Base-by-base conservation (phyloP, 2,329 filamentous ascomycete genomes). In the Aspergillus fumigatiaffinis region DNA sequence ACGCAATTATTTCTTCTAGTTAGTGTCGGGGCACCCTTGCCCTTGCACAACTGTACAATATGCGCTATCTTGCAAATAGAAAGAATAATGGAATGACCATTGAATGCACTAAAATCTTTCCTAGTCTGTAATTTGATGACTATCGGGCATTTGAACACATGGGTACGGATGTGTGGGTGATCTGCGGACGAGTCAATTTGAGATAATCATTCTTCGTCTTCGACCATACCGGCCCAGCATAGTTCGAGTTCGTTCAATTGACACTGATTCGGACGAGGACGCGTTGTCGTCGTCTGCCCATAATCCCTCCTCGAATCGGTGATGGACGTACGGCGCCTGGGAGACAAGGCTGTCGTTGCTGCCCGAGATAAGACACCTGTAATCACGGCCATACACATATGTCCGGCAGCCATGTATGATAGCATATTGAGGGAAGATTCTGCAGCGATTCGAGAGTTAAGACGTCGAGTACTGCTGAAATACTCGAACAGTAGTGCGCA, bases 1-100 rank as follows among this genome's bases (percentile, higher is more conserved):
- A 25, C 52, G 58, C n/a, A 52, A 59, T n/a, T 48, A 59, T 29
- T 56, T 55, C 23, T 53, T 52, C 28, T 42, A n/a, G 32, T 49
- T 21, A 12, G 49, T 25, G 49, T 12, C 21, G 4, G 49, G 21
- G 21, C 9, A 20, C 6, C 12, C 44, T 25, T 47, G 21, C 44
- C 23, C 23, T n/a, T 47, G 44, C 44, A 47, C 44, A 23, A 14
- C 6, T 23, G 23, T 53, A 50, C 28, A 51, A 53, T n/a, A 9
- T 59, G 56, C 44, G 50, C 41, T 42, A 51, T 54, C 23, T 14
- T 47, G 21, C 21, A 23, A 21, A 25, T 25, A 25, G 23, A 20
- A 60, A 41, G 55, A 44, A 41, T n/a, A 12, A 25, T 57, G 50
- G 20, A 41, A 32, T 50, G 12, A 44, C 41, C 44, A 14, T 25